Conservation (phyloP, 1,284 basidiomycete species). For the Malassezia yamatoensis region DNA sequence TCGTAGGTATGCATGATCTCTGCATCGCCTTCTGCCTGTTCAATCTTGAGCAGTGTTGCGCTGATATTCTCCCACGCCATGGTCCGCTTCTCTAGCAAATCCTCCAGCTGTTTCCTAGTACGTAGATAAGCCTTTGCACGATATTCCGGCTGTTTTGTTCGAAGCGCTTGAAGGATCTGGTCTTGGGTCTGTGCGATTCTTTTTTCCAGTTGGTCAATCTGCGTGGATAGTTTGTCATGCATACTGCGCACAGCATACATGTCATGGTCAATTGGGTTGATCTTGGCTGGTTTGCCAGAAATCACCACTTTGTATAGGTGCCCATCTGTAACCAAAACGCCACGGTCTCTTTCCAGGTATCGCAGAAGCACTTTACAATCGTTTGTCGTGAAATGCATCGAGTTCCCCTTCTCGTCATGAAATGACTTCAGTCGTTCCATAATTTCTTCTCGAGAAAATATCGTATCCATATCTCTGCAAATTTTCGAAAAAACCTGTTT, state of each 20-base stretch:
- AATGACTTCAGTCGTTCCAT: neutral
- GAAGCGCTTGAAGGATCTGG: constrained; percentile 47
- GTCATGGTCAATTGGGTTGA: constrained; percentile 62
- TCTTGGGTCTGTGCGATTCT: constrained; percentile 62
- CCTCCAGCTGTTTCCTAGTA: constrained; percentile 68
- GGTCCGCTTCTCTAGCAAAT: constrained; percentile 64
- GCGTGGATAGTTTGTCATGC: constrained; percentile 57
- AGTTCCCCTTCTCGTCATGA: neutral
- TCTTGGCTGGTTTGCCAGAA: constrained; percentile 24
- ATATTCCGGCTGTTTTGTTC: constrained; percentile 58
- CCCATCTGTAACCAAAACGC: constrained; percentile 55
- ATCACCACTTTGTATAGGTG: constrained; percentile 25
- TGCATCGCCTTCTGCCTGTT: constrained; percentile 74
- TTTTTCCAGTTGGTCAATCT: constrained; percentile 59
- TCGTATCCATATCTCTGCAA: neutral
- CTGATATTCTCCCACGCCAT: constrained; percentile 65
- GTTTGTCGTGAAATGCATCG: neutral
- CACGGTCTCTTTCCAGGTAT: constrained; percentile 67
- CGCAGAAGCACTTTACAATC: constrained; percentile 65
- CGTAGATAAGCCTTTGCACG: constrained; percentile 66
- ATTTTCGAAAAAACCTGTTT: no score
- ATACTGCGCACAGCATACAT: constrained; percentile 66
- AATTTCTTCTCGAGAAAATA: constrained; percentile 6
- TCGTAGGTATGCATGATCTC: constrained; percentile 82
- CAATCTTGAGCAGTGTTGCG: constrained; percentile 66